Base-by-base conservation (phyloP, 257 asterid species). In the Solanum chilense region DNA sequence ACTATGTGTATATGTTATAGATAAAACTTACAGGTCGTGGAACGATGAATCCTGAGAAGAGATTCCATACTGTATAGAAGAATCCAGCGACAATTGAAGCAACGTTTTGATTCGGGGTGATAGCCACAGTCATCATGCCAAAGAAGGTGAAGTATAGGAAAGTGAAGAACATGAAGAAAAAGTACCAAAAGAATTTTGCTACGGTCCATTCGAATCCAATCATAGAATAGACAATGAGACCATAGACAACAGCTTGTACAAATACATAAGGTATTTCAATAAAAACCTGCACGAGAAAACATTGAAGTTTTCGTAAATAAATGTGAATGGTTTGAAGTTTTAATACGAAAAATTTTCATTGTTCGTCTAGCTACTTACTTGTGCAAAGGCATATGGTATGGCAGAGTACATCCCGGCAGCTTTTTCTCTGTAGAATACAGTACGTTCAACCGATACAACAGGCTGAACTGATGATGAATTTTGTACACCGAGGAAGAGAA, bases 331-430 rank as follows among this genome's bases (percentile, higher is more conserved):
- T 45, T 44, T 78, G 6, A 27, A 27, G 41, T 31, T 44, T 47
- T 37, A 21, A 11, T 20, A 15, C 3, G 31, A 47, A 81, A 49
- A 49, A 2, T 16, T 81, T 2, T 33, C 92, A 96, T 90, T 93
- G 94, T 89, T 37, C 7, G 3, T 15, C 91, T 20, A 41, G 78
- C 78, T 71, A 41, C 89, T 82, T 37, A 91, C 95, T 91, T 93
- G 94, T 80, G 92, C 91, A 69, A 91, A 82, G 71, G 95, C 94
- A 84, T 93, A 93, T 9, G 95, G 92, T 89, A 93, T 76, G 76
- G 93, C 91, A 70, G 95, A 93, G 88, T 93, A 91, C 95, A 93
- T 93, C 39, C 95, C 95, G 0, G 95, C 94, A 13, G 95, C 94
- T 87, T 92, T 86, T 85, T 93, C 95, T 87, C 95, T 91, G 73